Conservation (phyloP, 371 early-diverging fungal genomes). For the Syncephalastrum contaminatum region DNA sequence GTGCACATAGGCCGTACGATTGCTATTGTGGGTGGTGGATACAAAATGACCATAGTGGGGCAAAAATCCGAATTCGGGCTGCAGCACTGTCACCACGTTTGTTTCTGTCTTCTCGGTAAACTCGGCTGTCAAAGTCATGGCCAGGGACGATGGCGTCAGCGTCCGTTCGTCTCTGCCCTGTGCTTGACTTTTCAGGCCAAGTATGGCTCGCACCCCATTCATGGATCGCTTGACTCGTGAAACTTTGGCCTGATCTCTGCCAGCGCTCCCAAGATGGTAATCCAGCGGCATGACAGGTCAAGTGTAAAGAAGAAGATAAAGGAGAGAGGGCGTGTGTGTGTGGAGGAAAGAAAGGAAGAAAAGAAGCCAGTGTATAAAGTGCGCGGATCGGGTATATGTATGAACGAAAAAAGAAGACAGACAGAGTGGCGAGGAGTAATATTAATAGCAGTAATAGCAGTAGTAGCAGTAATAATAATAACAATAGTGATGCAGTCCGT, state of each 20-base stretch:
- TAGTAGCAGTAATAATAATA: too few species aligned
- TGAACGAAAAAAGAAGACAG: too few species aligned
- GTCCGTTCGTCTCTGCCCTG: background rate
- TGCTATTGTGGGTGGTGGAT: slow-evolving; percentile 7
- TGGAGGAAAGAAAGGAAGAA: background rate
- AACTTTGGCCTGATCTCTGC: slow-evolving; percentile 2
- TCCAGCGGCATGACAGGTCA: background rate
- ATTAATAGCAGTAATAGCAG: too few species aligned
- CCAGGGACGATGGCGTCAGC: slow-evolving; percentile 5
- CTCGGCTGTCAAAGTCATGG: slow-evolving; percentile 32
- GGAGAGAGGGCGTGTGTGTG: background rate
- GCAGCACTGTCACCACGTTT: slow-evolving; percentile 18
- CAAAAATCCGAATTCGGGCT: slow-evolving; percentile 13
- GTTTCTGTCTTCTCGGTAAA: slow-evolving; percentile 9
- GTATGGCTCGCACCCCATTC: slow-evolving; percentile 2
- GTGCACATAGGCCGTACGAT: slow-evolving; percentile 29
- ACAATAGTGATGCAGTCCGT: too few species aligned
- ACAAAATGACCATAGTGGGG: slow-evolving; percentile 13
- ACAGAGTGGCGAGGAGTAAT: too few species aligned
- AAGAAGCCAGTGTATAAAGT: background rate
- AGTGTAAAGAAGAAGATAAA: background rate
- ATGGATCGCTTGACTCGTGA: slow-evolving; percentile 10
- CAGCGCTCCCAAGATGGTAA: background rate
- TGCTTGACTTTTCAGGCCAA: slow-evolving; percentile 2
- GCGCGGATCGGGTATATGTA: too few species aligned